A percentile compares a stretch with the other conserved stretches of the same genome.
Evolutionary conservation across 352 stramenopile genomes (phyloP).

Genomic region (Phytophthora chlamydospora): DNA sequence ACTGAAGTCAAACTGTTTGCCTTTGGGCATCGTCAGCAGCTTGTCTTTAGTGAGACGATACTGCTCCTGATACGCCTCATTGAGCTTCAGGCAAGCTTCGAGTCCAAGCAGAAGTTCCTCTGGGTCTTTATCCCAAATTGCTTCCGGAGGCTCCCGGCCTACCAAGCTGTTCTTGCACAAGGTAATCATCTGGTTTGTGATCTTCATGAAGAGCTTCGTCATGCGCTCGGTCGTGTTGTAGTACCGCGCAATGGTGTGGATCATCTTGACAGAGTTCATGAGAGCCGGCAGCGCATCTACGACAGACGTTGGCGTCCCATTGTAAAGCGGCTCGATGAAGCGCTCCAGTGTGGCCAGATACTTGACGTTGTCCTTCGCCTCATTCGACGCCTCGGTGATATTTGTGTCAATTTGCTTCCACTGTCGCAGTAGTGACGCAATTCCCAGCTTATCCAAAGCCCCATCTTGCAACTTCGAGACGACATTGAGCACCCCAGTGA

Average conservation of each 20-base stretch:
- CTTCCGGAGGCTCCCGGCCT: conserved; percentile 56
- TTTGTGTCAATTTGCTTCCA: conserved; percentile 92
- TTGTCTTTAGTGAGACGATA: conserved; percentile 91
- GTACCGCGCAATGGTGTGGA: conserved; percentile 89
- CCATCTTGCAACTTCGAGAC: conserved; percentile 83
- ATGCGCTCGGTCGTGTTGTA: conserved; percentile 92
- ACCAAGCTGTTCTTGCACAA: conserved; percentile 79
- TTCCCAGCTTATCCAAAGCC: conserved; percentile 65
- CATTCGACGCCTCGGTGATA: conserved; percentile 84
- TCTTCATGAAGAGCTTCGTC: conserved; percentile 92
- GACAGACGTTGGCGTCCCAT: conserved; percentile 55
- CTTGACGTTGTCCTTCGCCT: conserved; percentile 89
- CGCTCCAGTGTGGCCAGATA: conserved; percentile 84
- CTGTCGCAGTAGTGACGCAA: conserved; percentile 64
- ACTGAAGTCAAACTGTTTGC: conserved; percentile 92
- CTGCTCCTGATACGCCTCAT: conserved; percentile 92
- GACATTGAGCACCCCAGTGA: conserved; percentile 82
- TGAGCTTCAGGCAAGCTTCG: conserved; percentile 85
- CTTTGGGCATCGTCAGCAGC: conserved; percentile 88
- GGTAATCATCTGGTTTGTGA: conserved; percentile 91
- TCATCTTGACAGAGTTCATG: conserved; percentile 92
- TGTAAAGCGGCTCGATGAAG: conserved; percentile 89
- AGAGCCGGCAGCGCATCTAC: conserved; percentile 84
- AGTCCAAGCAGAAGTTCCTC: conserved; percentile 69
- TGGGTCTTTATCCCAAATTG: conserved; percentile 81